Evolutionary conservation across 225 moss, liverwort and hornwort genomes (phyloP).

Genomic region (Climacium dendroides): DNA sequence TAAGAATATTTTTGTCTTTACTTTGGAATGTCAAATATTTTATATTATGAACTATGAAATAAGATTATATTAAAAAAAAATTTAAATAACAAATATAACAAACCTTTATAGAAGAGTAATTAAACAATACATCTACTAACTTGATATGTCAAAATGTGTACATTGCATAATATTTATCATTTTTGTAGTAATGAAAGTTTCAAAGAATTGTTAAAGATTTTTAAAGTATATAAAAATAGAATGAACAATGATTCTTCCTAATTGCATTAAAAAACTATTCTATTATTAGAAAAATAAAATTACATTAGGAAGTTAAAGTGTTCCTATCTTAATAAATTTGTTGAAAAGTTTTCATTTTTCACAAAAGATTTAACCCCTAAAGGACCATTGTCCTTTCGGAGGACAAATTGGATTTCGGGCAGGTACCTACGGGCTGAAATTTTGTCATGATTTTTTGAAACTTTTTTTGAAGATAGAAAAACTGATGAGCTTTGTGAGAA

Average conservation of each 20-base stretch:
- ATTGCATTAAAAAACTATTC: background rate
- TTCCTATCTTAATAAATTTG: rapidly evolving
- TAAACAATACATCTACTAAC: background rate
- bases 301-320: no score
- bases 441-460: no score
- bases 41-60: background rate
- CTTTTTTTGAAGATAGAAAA: no score
- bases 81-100: no score
- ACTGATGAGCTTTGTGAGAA: no score
- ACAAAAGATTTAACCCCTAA: background rate
- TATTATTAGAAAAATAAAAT: background rate
- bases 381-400: no score
- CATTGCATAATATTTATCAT: no score
- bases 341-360: background rate
- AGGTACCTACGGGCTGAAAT: no score
- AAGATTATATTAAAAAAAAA: background rate
- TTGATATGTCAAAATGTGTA: background rate
- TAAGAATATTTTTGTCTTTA: background rate
- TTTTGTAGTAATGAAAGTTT: background rate
- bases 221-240: background rate
- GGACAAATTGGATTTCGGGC: no score
- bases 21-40: background rate
- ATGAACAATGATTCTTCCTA: rapidly evolving
- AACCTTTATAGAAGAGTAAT: no score
- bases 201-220: background rate